Percentiles rank a stretch among this genome's conserved stretches.
Conservation (phyloP, 2,329 filamentous ascomycete genomes). For the Cladophialophora exuberans region DNA sequence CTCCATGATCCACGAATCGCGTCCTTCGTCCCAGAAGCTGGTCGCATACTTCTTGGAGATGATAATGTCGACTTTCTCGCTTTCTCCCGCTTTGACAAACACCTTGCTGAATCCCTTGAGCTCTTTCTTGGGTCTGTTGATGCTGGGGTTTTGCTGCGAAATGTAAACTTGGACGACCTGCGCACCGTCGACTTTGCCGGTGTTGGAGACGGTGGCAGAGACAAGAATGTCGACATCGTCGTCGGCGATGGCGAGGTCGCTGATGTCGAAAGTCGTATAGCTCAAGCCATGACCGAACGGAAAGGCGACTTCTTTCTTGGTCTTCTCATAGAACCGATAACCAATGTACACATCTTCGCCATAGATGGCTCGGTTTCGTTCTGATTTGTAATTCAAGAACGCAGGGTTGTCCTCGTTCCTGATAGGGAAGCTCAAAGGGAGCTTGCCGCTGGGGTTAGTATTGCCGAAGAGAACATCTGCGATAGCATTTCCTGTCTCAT, state of each 20-base stretch:
- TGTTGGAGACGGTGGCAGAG: constrained; percentile 56
- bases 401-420: constrained; percentile 71
- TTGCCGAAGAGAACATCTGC: constrained; percentile 77
- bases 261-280: constrained; percentile 70
- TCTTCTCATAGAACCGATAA: constrained; percentile 78
- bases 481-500: constrained; percentile 80
- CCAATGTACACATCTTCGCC: constrained; percentile 81
- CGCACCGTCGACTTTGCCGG: constrained; percentile 54
- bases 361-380: constrained; percentile 73
- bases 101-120: constrained; percentile 70
- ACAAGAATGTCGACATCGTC: constrained; percentile 53
- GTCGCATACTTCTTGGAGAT: constrained; percentile 66
- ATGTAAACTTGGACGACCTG: constrained; percentile 61
- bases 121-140: constrained; percentile 63
- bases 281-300: constrained; percentile 80
- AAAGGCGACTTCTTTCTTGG: constrained; percentile 68
- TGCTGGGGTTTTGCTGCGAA: constrained; percentile 50
- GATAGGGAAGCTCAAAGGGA: constrained; percentile 73
- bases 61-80: constrained; percentile 59
- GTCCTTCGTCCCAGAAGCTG: constrained; percentile 71
- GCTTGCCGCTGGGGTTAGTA: constrained; percentile 73
- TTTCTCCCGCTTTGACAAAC: constrained; percentile 62
- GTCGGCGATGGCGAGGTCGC: constrained; percentile 51
- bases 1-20: constrained; percentile 67
- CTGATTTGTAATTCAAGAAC: constrained; percentile 73